Base-by-base conservation (phyloP, 1,139 yeast species). In the Yamadazyma diddensiae region DNA sequence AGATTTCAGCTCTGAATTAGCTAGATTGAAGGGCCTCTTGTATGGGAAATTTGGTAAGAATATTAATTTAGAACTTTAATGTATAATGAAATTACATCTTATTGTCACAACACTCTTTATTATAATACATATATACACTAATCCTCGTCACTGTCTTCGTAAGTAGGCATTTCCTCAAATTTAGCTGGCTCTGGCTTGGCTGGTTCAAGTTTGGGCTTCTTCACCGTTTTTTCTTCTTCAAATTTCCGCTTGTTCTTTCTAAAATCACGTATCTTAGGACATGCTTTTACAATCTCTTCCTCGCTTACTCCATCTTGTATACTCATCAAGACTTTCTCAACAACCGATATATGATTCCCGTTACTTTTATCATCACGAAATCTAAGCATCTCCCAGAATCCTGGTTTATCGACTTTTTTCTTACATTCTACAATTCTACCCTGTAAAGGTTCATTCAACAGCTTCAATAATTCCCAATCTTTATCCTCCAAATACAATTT, bases 281-380 rank as follows among this genome's bases (percentile, higher is more conserved):
- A 68, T 6, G 62, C 46, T 2, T 65, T 74, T 6, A 76, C 62
- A 26, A 92, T 63, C 45, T 90, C 95, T 35, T 85, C 83, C 43
- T 83, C 79, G 13, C 77, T 69, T 2, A 92, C 96, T 1, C 94
- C 84, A 57, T 92, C 98, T 43, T 78, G 76, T 30, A 94, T 92
- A 53, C 95, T 82, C 41, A 80, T 77, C 32, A 90, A 60, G 26
- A 92, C 90, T 50, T 83, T 90, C 37, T 78, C 79, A 10, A 88
- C 96, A 14, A 85, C 87, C 13, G 80, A 65, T 4, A 79, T 57
- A 55, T 87, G 95, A 54, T 94, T 94, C 8, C 95, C 97, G 50
- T 84, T 82, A 15, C 76, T 60, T 53, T 94, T 94, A 55, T 94
- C 99, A 57, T 92, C 95, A 53, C 99, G 71, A 57, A 92, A 92